phyloP scores from a whole-genome alignment of 2,329 filamentous ascomycete species.

The Aspergillus caelatus region DNA sequence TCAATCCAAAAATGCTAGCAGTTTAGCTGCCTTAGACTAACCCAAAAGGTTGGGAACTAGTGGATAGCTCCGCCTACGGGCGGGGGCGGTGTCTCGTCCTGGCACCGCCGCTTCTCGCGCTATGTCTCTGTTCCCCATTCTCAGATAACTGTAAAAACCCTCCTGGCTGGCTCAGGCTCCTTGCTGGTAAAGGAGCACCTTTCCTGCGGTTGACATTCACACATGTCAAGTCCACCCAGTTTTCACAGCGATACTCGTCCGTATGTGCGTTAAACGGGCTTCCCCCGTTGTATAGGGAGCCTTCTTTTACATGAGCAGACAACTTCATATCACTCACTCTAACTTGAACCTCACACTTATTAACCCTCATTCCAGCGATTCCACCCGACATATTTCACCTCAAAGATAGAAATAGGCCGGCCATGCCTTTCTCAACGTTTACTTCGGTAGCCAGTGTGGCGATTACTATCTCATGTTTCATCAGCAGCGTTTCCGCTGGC shows the following conservation, averaged over 20 bases:
- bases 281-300: not conserved
- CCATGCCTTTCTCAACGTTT: constrained; percentile 12
- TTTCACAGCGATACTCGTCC: not conserved
- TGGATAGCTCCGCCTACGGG: constrained; percentile 1
- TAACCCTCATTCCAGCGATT: not conserved
- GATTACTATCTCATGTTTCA: constrained; percentile 11
- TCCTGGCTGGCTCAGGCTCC: constrained; percentile 26
- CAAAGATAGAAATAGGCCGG: not conserved
- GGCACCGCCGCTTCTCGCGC: constrained; percentile 7
- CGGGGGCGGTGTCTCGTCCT: constrained; percentile 15
- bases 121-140: constrained; percentile 4
- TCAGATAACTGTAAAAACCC: constrained; percentile 10
- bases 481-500: constrained; percentile 16
- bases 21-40: not conserved
- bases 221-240: not conserved
- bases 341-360: not conserved
- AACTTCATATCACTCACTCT: not conserved
- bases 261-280: not conserved
- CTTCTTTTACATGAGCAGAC: constrained; percentile 1
- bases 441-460: constrained; percentile 5
- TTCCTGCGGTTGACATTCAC: not conserved
- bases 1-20: not conserved
- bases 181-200: constrained; percentile 25
- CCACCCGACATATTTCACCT: not conserved
- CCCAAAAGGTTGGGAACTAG: not conserved